Base-by-base conservation (phyloP, 2,329 filamentous ascomycete genomes). In the Aspergillus felis region DNA sequence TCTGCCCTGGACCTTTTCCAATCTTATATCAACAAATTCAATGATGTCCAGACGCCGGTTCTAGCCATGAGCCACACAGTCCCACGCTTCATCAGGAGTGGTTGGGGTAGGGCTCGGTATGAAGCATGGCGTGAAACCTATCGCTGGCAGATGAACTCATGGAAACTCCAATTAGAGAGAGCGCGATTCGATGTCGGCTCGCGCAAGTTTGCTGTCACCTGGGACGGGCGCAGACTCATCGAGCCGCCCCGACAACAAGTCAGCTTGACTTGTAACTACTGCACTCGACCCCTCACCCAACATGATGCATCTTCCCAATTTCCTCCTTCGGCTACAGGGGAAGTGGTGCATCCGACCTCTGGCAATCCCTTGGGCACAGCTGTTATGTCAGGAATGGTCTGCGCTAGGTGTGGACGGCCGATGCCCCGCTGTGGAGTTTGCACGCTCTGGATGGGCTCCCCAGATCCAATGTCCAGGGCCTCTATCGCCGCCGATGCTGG, bases 351-450 rank as follows among this genome's bases (percentile, higher is more conserved):
- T 57, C 61, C 66, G n/a, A 75, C 71, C 3, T 54, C 65, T 6
- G 69, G 67, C 50, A 74, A 73, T 58, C 76, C 73, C 4, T 67
- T 71, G 20, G 72, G 73, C 1, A 65, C 73, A 9, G 59, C 63
- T 28, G 63, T 67, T 28, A 71, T 76, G 71, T 71, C 74, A 9
- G 79, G 84, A 1, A 84, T 83, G 1, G 76, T 84, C 1, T 88
- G 85, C 66, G 82, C 83, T 0, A 81, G 81, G 51, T 88, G 85
- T 65, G 82, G 81, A n/a, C 76, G 82, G 1, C 83, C 84, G 63
- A 82, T 87, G 78, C 85, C 85, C 2, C 78, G 84, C 3, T 88
- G 85, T 62, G 83, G 82, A 1, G 76, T 88, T 10, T 88, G 85
- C 65, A 82, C 81, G 66, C 71, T 84, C 60, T 87, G 83, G 83